Base-by-base conservation (phyloP, 2,329 filamentous ascomycete species). In the Fusarium xylarioides region DNA sequence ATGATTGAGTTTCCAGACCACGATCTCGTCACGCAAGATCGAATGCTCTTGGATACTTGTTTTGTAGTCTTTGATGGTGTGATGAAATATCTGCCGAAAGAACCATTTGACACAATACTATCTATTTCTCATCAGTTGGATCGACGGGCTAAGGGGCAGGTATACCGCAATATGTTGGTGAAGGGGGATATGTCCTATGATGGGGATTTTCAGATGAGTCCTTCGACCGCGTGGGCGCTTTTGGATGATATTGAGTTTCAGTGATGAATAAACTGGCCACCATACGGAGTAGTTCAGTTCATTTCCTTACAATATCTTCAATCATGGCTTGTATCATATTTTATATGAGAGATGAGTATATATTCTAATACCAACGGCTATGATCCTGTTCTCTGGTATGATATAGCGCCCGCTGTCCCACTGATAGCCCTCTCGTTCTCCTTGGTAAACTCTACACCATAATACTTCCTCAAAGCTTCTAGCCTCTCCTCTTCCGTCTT, bases 1-100 rank as follows among this genome's bases (percentile, higher is more conserved):
- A 74, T 76, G 43, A 71, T 76, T 5, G 74, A 76, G 37, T 72
- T 66, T 44, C 74, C 74, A 7, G 63, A 58, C 26, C 63, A 73
- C 7, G 42, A 32, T 12, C 30, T 52, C 3, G 52, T 66, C 4
- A 8, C 28, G 2, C 38, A 57, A 0, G 73, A 76, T 10, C 55
- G 59, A 21, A 30, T 52, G 18, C 35, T 76, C 4, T 32, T 76
- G 10, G 70, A 75, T 7, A 19, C 19, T 2, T 66, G 61, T 8
- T 61, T 63, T 19, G 19, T 19, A 1, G n/a, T 47, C 2, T 76
- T 75, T 11, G 34, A 56, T 5, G 21, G 30, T 4, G 23, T 68
- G 47, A 35, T 18, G 4, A 14, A 30, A 2, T 9, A 52, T 12
- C 3, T 66, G 3, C 55, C 70, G 1, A 44, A 34, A 4, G 57